Evolutionary conservation across 1,284 basidiomycete genomes (phyloP).

Genomic region (Tylopilus microsporus): DNA sequence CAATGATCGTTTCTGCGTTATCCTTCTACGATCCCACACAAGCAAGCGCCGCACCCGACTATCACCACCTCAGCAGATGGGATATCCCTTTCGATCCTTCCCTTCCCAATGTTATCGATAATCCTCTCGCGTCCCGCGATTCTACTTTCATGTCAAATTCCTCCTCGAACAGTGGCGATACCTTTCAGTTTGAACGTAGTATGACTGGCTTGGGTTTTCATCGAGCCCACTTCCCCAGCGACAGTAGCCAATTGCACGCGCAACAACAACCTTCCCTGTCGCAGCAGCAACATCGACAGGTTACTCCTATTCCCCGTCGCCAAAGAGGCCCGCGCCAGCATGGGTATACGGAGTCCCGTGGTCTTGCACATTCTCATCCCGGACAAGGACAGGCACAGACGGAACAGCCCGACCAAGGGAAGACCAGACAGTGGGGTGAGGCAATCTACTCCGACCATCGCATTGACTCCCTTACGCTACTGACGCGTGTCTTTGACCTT

Average conservation of each 20-base stretch:
- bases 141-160: background rate
- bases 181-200: background rate
- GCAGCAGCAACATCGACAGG: conserved; percentile 13
- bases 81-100: conserved; percentile 17
- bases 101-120: conserved; percentile 3
- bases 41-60: conserved; percentile 15
- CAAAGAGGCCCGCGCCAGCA: background rate
- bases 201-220: conserved; percentile 6
- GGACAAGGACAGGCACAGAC: background rate
- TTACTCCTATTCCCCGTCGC: conserved; percentile 15
- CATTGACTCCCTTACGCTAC: background rate
- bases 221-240: background rate
- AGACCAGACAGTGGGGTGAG: conserved; percentile 8
- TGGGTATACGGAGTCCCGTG: background rate
- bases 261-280: background rate
- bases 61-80: conserved; percentile 19
- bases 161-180: background rate
- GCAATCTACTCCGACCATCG: background rate
- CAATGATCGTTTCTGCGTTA: conserved; percentile 27
- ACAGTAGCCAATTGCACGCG: background rate
- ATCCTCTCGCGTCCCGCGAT: background rate
- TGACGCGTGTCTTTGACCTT: background rate
- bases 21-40: conserved; percentile 13
- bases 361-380: background rate
- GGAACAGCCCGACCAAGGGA: conserved; percentile 2